Base-by-base conservation (phyloP, 176 grass and related monocot species). In the Areca catechu region DNA sequence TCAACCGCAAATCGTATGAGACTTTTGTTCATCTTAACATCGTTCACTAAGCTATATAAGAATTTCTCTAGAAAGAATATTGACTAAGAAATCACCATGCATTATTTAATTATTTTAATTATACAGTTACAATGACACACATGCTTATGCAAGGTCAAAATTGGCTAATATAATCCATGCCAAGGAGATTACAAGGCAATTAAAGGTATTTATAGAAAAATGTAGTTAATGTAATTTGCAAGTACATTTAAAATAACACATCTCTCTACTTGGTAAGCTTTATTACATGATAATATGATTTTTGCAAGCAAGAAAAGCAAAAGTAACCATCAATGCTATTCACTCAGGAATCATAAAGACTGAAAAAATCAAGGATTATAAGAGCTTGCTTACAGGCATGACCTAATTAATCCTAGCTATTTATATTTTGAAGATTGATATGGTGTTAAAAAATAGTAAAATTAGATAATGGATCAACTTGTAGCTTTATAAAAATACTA, bases 271-370 rank as follows among this genome's bases (percentile, higher is more conserved):
- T 10, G 0, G 1, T 43, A 14, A 14, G 34, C 14, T 43, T 43
- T 43, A 43, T 14, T 10, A 14, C 1, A 37, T 37, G 34, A 37
- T 37, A 37, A 7, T n/a, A 10, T 7, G 19, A 64, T 24, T 54
- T 37, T 72, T 15, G 29, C 62, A 81, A 72, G 79, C 57, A 17
- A 75, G 27, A 75, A 65, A 15, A 29, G 48, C 57, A 30, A 62
- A 57, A 18, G 54, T 81, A 48, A 81, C 72, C 22, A 60, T 71
- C 66, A 81, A 81, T 58, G 59, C 72, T 50, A 48, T 81, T 62
- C 79, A 81, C 54, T 72, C 79, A 19, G 79, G 79, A 53, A 65
- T 81, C 19, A 72, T 81, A 52, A 81, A 75, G 27, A 81, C 79
- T 47, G 72, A 59, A 49, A 75, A 76, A n/a, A 76, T 54, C 37